Base-by-base conservation (phyloP, 1,139 yeast species). In the Sporopachydermia cereana region DNA sequence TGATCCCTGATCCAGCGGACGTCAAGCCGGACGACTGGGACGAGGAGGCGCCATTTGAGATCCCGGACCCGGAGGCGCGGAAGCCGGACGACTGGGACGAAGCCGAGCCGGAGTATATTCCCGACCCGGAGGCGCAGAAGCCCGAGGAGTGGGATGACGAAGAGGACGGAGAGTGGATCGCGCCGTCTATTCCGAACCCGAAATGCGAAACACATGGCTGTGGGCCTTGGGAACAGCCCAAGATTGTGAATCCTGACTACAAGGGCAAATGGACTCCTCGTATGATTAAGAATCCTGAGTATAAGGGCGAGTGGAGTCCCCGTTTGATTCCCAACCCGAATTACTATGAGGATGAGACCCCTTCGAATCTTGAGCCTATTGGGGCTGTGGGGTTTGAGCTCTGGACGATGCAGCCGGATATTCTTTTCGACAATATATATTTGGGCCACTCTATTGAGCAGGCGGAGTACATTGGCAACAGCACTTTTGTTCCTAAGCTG, bases 331-430 rank as follows among this genome's bases (percentile, higher is more conserved):
- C 76, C 25, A 88, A 88, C 58, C 95, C 95, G 3, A 68, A 74
- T 39, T 84, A 72, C 62, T 77, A 62, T 54, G 79, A 77, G 53
- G 85, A 79, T 54, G 49, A 49, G 2, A 62, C 58, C 4, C 91
- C 94, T 7, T 67, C 81, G 3, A 68, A 77, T 52, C 63, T 85
- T 51, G 81, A 75, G 54, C 73, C 78, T 39, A 76, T 88, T 54
- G 91, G 88, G 24, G 95, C 84, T 5, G 56, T 89, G 46, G 95
- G 95, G 3, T 84, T 89, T 58, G 97, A 89, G 61, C 68, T 88
- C 52, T 88, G 96, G 95, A 77, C 93, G 47, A 81, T 88, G 80
- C 83, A 84, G 53, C 69, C 71, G 42, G 75, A 81, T 45, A 74
- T 85, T 44, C 55, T 84, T 57, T 85, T 89, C 58, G 86, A 85